Evolutionary conservation across 2,329 filamentous ascomycete genomes (phyloP), one percentile per base, ranked within the genome.

Genomic region (Diatrype stigma): DNA sequence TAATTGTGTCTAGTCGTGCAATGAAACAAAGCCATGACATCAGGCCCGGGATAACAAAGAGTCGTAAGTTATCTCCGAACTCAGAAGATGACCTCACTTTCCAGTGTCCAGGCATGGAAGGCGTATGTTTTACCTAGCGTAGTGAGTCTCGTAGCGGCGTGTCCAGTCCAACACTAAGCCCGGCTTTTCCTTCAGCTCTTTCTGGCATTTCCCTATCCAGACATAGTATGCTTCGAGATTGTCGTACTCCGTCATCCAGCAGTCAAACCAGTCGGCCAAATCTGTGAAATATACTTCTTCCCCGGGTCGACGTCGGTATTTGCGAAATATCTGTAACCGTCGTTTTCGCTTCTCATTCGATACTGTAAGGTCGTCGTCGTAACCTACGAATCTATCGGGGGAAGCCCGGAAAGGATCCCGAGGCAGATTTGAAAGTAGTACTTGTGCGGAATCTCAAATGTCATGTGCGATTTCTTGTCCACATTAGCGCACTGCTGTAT

Each of bases 161-260:
- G 42, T 44, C 49, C 45, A 50, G 16, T 44, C n/a, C 2, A 35
- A 14, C 23, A 50, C 3, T 5, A 32, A 32, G 5, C 30, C 34
- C 6, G 49, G 34, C 35, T 12, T 32, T 32, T 23, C 26, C 22
- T 46, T 5, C 22, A 50, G 1, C 23, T 50, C 35, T 6, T 40
- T 19, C 23, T 30, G 16, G 26, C 44, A 46, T 17, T 40, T 45
- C 17, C 26, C 30, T 19, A 50, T 16, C 49, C 49, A 50, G 14
- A 47, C 10, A 32, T 32, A 40, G 14, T 47, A 21, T n/a, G 44
- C 49, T 26, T 47, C 49, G 6, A 46, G 44, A 3, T n/a, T 17
- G 17, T 47, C 49, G 8, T 50, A 47, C 10, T 44, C 49, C 4
- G 30, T 21, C 16, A 50, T 19, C 49, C 49, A 50, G 14, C 34